A percentile compares a stretch with the other conserved stretches of the same genome.
phyloP scores from a whole-genome alignment of 2,329 filamentous ascomycete species.

The Thelonectria blattea region DNA sequence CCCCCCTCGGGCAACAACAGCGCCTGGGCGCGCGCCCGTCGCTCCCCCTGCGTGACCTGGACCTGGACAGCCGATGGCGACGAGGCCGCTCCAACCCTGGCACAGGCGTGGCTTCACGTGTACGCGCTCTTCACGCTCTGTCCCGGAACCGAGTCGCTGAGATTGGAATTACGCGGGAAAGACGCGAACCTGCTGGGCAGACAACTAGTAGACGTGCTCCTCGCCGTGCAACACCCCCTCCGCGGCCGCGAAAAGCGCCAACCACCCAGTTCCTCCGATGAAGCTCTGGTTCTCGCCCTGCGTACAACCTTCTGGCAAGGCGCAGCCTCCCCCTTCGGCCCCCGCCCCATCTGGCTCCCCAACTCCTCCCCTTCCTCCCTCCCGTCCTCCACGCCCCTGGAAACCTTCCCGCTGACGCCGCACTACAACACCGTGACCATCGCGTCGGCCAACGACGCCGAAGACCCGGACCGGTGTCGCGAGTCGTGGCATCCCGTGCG shows the following conservation, averaged over 20 bases:
- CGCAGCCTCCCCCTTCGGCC: constrained; percentile 69
- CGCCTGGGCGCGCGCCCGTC: constrained; percentile 61
- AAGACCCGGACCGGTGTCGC: constrained; percentile 48
- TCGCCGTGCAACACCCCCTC: constrained; percentile 57
- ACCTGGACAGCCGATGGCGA: constrained; percentile 52
- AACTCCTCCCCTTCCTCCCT: constrained; percentile 49
- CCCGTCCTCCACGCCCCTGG: constrained; percentile 44
- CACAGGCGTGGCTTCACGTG: constrained; percentile 59
- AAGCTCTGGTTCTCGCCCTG: constrained; percentile 50
- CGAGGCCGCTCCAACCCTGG: constrained; percentile 51
- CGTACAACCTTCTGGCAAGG: constrained; percentile 73
- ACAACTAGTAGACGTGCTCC: constrained; percentile 54
- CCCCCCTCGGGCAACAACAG: constrained; percentile 60
- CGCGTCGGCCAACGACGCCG: constrained; percentile 47
- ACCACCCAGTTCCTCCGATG: constrained; percentile 32
- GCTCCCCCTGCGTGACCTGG: constrained; percentile 54
- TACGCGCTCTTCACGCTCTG: constrained; percentile 60
- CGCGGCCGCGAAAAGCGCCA: constrained; percentile 41
- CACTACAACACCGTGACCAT: constrained; percentile 53
- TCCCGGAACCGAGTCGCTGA: constrained; percentile 55
- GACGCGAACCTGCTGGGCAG: constrained; percentile 42
- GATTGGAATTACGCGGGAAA: constrained; percentile 52
- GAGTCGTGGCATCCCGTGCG: constrained; percentile 74
- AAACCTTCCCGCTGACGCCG: constrained; percentile 56
- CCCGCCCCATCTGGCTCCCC: constrained; percentile 67